phyloP scores from a whole-genome alignment of 768 basidiomycete species.

The Termitomyces sp. region DNA sequence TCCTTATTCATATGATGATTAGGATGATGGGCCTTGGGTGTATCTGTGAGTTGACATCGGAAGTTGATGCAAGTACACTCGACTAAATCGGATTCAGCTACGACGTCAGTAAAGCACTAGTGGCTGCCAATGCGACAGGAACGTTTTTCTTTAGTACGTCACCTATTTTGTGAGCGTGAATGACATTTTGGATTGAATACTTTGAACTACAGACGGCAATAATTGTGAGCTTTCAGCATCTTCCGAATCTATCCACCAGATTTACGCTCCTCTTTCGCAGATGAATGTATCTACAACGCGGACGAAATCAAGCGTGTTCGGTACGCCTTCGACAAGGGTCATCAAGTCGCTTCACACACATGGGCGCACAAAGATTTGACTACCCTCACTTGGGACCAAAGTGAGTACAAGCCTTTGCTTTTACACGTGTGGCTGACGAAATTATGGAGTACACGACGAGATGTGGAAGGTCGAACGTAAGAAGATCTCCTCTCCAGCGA shows the following conservation, averaged over 20 bases:
- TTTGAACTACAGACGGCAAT: conserved; percentile 28
- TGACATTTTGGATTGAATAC: background rate
- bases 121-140: conserved; percentile 30
- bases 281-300: conserved; percentile 35
- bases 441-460: conserved; percentile 35
- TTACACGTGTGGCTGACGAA: background rate
- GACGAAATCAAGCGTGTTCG: conserved; percentile 29
- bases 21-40: conserved; percentile 20
- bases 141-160: conserved; percentile 46
- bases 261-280: conserved; percentile 15
- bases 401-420: conserved; percentile 18
- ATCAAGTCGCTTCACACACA: conserved; percentile 44
- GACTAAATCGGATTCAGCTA: conserved; percentile 17
- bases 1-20: background rate
- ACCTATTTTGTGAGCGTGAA: background rate
- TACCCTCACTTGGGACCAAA: conserved; percentile 36
- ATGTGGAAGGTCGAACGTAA: conserved; percentile 43
- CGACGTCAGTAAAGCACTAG: conserved; percentile 32
- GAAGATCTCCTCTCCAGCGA: conserved; percentile 5
- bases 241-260: background rate
- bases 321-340: conserved; percentile 35
- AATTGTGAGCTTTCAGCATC: conserved; percentile 26
- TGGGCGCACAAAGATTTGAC: conserved; percentile 40
- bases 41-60: conserved; percentile 15
- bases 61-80: background rate